Evolutionary conservation across 2,329 filamentous ascomycete genomes (phyloP), one percentile per base, ranked within the genome.

Genomic region (Pseudogymnoascus sp.): DNA sequence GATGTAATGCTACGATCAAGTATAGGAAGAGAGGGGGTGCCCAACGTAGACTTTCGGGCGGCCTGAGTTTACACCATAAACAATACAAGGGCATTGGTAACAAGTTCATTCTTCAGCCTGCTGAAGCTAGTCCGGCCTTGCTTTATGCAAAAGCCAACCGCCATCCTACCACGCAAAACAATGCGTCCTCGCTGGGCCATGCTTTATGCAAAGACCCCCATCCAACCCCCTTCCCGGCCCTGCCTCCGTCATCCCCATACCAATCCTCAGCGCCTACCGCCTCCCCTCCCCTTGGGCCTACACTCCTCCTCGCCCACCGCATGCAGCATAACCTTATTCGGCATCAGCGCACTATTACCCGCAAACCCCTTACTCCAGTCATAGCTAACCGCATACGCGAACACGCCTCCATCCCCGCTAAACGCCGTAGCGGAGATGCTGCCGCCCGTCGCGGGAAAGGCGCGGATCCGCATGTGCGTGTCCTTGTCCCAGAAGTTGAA

Each of bases 301-400:
- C 84, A 83, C 71, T 88, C 84, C 59, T 86, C 84, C 12, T 78
- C 80, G 21, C 77, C 78, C 10, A 95, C 84, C 1, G 90, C 87
- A 72, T 94, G 90, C 73, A 96, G 80, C 87, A 92, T 92, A 60
- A 94, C 87, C 78, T 94, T 94, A 74, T 85, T 89, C 6, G 89
- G 85, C 64, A 85, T 85, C 67, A 82, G 82, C 63, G 85, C 85
- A 29, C 80, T 94, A 77, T 97, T 97, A 67, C 81, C 84, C 67
- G 89, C 85, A 78, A 92, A 97, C n/a, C 94, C 94, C 80, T 97
- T 97, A 78, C 89, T 92, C 94, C 94, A 99, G 78, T 99, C 94
- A 74, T 99, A 99, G 73, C 91, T 92, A 55, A 97, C 85, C 21
- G 92, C 91, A 69, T 94, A 94, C n/a, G 90, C 90, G 72, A 94